These are phyloP conservation scores for Aureobasidium namibiae DNA, from an alignment of 2,329 filamentous ascomycete genomes.

Conservation along the genomic window DNA sequence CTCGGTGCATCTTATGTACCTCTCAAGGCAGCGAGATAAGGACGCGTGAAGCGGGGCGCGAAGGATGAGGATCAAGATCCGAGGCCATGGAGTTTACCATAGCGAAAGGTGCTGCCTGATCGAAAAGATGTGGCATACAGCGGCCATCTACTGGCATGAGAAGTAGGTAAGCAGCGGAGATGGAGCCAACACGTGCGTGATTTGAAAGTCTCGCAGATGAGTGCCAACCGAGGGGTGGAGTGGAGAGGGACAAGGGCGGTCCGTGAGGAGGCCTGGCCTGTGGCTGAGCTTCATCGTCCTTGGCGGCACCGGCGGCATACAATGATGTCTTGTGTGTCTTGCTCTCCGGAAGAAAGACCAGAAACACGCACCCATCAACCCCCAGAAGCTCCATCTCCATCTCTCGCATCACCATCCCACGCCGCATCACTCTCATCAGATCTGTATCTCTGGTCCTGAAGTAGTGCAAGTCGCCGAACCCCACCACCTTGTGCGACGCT, in stretches of 20 bases:
- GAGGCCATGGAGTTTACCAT: not conserved
- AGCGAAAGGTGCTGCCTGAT: not conserved
- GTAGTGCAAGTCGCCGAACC: not conserved
- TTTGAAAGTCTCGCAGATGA: slow-evolving; percentile 4
- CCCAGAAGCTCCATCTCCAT: not conserved
- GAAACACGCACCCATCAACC: not conserved
- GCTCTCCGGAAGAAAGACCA: not conserved
- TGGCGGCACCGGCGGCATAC: not conserved
- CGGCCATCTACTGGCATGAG: not conserved
- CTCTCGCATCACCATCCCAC: not conserved
- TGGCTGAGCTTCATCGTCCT: not conserved
- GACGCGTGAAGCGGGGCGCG: not conserved
- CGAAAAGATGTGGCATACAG: not conserved
- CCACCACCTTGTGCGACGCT: not conserved
- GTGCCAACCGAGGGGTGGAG: too few relatives aligned
- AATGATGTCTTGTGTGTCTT: not conserved
- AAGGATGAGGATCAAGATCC: not conserved
- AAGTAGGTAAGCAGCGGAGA: not conserved
- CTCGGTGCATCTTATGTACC: too few relatives aligned
- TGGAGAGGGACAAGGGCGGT: not conserved
- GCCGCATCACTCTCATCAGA: not conserved
- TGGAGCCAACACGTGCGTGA: not conserved
- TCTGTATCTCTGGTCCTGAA: not conserved
- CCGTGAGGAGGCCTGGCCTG: not conserved
- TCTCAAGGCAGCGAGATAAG: not conserved